These are phyloP conservation scores for Hypoxylon sp. DNA, from an alignment of 2,329 filamentous ascomycete species.

Conservation along the genomic window DNA sequence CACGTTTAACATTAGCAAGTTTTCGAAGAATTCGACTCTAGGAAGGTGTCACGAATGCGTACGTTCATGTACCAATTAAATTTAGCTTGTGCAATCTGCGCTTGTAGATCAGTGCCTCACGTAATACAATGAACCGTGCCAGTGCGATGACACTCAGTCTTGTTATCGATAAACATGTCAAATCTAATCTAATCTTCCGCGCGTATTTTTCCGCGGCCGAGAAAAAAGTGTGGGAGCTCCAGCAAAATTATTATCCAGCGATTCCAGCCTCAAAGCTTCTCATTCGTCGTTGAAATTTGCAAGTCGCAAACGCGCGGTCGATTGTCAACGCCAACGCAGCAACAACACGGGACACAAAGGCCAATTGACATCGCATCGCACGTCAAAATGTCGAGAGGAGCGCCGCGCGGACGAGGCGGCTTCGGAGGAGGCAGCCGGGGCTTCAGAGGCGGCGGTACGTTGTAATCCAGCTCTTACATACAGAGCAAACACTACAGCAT, in stretches of 20 bases:
- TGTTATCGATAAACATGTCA: neutral
- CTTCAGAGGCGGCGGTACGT: constrained; percentile 47
- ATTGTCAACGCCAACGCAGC: constrained; percentile 6
- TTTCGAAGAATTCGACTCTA: neutral
- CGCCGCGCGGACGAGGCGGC: constrained; percentile 51
- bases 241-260: constrained; percentile 32
- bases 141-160: constrained; percentile 7
- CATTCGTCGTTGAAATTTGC: neutral
- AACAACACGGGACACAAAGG: neutral
- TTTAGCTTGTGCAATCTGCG: neutral
- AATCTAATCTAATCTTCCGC: constrained; percentile 16
- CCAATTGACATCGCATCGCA: constrained; percentile 33
- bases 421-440: constrained; percentile 49
- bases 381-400: constrained; percentile 51
- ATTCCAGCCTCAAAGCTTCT: constrained; percentile 11
- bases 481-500: neutral
- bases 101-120: constrained; percentile 1
- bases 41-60: constrained; percentile 13
- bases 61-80: neutral
- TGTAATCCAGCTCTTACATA: neutral
- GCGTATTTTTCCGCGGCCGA: constrained; percentile 33
- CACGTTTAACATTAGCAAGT: constrained; percentile 2
- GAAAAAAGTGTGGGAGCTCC: constrained; percentile 34
- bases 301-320: constrained; percentile 21
- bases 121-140: neutral